Evolutionary conservation across 495 filamentous ascomycete species (phyloP), one percentile per base, ranked within the genome.

Genomic region (Podospora tetraspora): DNA sequence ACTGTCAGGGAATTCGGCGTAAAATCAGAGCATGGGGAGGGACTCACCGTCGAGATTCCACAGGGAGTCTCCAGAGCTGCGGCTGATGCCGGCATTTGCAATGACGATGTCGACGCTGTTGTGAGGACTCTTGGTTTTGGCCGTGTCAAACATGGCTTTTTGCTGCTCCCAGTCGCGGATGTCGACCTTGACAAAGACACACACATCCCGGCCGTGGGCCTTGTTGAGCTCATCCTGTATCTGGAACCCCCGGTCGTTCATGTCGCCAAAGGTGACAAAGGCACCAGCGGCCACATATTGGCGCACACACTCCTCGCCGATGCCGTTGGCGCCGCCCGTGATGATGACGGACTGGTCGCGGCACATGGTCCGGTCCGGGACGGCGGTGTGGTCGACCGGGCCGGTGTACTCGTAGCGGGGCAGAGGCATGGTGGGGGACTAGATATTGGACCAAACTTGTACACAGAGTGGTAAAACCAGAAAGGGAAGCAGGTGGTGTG

Each of bases 191-290:
- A 77, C 68, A 70, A 75, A 79, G 19, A 58, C 63, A 61, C 68
- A 70, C 25, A 64, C 64, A 9, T 69, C 64, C 32, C 67, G 67
- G 12, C 68, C 67, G 5, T 32, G 21, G 25, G 61, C 59, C 19
- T 57, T 66, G 61, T 71, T 71, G 25, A 71, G 69, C 24, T 71
- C 67, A 65, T 61, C 64, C 57, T 71, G 61, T 59, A 67, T 73
- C 29, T 71, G 64, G 13, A 76, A 78, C 5, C 75, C 71, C 5
- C 75, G 72, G 16, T 75, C 73, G 64, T 79, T 76, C 30, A 84
- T 69, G 63, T 85, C 83, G 52, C 78, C 82, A 62, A 85, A 75
- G 0, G 80, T 78, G 19, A 85, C 78, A 61, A 73, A 80, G 32
- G 77, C 80, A 27, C 80, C 80, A 27, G 78, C 79, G 58, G 74